These are phyloP conservation scores for Oenanthe javanica DNA, from an alignment of 140 eudicot genomes.

Conservation along the genomic window DNA sequence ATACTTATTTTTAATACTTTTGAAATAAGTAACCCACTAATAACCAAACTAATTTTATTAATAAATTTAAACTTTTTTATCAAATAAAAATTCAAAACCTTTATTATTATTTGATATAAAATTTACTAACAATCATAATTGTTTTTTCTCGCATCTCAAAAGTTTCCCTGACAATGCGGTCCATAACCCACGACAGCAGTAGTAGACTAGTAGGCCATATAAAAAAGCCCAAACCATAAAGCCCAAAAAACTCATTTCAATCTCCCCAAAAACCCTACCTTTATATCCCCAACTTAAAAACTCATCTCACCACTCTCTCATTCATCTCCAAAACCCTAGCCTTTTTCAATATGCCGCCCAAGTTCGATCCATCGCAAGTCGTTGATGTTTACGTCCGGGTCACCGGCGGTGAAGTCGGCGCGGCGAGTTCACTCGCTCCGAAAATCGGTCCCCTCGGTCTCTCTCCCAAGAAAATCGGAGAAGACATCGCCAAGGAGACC, in stretches of 20 bases:
- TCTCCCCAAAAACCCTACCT: not conserved
- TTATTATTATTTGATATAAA: too few relatives aligned
- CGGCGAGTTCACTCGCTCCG: slow-evolving; percentile 12
- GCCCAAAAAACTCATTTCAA: not conserved
- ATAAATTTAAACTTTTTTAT: too few relatives aligned
- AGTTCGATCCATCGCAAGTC: slow-evolving; percentile 11
- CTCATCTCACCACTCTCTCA: too few relatives aligned
- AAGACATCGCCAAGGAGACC: slow-evolving; percentile 38
- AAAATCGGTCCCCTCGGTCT: slow-evolving; percentile 14
- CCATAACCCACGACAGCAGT: not conserved
- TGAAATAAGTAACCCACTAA: too few relatives aligned
- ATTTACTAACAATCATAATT: too few relatives aligned
- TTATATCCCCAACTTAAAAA: not conserved
- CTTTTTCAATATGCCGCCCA: not conserved
- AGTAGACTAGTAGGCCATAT: not conserved
- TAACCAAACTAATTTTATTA: too few relatives aligned
- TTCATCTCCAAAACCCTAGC: not conserved
- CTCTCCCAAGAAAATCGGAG: slow-evolving; percentile 22
- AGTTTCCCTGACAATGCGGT: too few relatives aligned
- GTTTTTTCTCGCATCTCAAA: too few relatives aligned
- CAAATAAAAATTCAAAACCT: too few relatives aligned
- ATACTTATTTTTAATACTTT: too few relatives aligned
- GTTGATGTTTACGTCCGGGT: slow-evolving; percentile 9
- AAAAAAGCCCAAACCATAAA: not conserved
- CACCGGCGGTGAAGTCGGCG: slow-evolving; percentile 10